A percentile compares a stretch with the other conserved stretches of the same genome.
These are phyloP conservation scores for Aspergillus hancockii DNA, from an alignment of 495 filamentous ascomycete genomes.

Conservation along the genomic window DNA sequence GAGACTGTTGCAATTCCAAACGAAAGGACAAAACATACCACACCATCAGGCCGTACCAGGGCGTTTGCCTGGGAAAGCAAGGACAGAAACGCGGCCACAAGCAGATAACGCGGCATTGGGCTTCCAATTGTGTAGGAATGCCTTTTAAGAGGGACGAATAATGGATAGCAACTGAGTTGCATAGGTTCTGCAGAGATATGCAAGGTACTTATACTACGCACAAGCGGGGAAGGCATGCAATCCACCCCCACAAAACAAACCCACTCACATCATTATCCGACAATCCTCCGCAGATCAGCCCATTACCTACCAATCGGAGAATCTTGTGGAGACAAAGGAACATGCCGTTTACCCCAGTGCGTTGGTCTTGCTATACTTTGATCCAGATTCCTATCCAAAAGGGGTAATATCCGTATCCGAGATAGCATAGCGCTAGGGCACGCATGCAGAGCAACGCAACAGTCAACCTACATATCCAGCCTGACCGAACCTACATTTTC, in stretches of 20 bases:
- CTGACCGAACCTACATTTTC: neutral
- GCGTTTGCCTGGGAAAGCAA: conserved; percentile 10
- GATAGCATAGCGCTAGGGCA: neutral
- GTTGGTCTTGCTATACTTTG: neutral
- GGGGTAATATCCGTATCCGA: neutral
- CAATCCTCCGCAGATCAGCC: neutral
- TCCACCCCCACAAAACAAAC: neutral
- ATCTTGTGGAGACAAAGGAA: no score
- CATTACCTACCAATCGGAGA: neutral
- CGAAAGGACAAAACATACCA: conserved; percentile 22
- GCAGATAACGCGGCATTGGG: neutral
- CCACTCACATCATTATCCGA: neutral
- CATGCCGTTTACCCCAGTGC: neutral
- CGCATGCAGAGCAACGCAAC: neutral
- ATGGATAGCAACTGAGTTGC: neutral
- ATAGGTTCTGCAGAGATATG: neutral
- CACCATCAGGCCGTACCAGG: conserved; percentile 28
- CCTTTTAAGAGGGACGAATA: neutral
- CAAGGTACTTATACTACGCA: neutral
- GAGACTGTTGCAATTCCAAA: neutral
- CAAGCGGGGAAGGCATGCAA: neutral
- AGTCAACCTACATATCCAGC: neutral
- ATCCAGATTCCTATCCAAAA: neutral
- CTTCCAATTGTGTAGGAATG: neutral
- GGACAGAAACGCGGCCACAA: neutral